Evolutionary conservation across 441 rosid genomes (phyloP).

Genomic region (Flueggea neowawraea): DNA sequence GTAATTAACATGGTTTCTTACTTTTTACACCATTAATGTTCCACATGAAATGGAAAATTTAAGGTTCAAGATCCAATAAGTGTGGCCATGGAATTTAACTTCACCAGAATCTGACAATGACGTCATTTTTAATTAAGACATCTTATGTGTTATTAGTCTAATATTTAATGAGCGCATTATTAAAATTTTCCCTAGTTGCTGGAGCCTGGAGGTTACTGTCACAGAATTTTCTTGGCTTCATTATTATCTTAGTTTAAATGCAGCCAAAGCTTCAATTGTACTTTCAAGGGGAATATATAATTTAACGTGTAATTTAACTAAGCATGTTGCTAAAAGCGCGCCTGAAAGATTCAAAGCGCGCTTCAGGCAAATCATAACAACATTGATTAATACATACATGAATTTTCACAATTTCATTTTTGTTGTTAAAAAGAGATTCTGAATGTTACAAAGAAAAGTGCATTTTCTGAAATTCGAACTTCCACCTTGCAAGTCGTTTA

Average conservation of each 20-base stretch:
- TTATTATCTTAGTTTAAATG: too few relatives aligned
- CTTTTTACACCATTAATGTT: slow-evolving; percentile 4
- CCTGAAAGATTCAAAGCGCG: too few relatives aligned
- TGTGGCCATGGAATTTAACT: neutral
- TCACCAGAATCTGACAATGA: neutral
- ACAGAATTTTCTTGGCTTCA: neutral
- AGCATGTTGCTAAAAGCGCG: too few relatives aligned
- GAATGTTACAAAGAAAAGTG: too few relatives aligned
- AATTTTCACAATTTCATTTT: too few relatives aligned
- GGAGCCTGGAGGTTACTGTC: slow-evolving; percentile 5
- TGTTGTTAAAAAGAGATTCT: too few relatives aligned
- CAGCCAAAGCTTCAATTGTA: neutral
- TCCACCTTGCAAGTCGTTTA: too few relatives aligned
- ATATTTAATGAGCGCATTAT: slow-evolving; percentile 4
- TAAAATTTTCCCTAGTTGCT: slow-evolving; percentile 1
- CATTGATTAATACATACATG: too few relatives aligned
- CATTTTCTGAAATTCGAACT: too few relatives aligned
- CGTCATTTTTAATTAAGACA: neutral
- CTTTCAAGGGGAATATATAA: neutral
- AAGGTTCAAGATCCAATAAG: slow-evolving; percentile 6
- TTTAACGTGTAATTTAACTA: too few relatives aligned
- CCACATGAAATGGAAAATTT: slow-evolving; percentile 1
- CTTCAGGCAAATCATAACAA: too few relatives aligned
- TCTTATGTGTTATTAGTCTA: slow-evolving; percentile 2
- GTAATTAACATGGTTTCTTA: neutral